phyloP scores from a whole-genome alignment of 106 monocot genomes.

The Amphibolis antarctica region DNA sequence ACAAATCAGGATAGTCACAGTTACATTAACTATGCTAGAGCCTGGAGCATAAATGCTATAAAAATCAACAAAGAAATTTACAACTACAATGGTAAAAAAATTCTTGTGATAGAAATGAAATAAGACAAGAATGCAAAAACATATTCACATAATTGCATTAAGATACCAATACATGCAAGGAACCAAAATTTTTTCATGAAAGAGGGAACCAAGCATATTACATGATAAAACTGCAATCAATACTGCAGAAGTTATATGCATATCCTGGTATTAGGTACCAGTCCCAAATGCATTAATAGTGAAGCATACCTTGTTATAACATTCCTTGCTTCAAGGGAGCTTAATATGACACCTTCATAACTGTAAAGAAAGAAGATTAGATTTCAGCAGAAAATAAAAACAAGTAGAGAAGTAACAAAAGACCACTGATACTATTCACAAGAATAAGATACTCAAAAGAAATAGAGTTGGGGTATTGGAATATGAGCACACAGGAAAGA shows the following conservation, averaged over 20 bases:
- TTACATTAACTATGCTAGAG: too few relatives aligned
- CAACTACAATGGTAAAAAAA: background rate
- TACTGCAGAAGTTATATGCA: background rate
- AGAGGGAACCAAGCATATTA: too few relatives aligned
- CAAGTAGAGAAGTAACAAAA: background rate
- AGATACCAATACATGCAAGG: too few relatives aligned
- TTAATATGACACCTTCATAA: slow-evolving; percentile 68
- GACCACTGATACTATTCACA: background rate
- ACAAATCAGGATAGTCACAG: background rate
- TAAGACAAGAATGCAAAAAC: background rate
- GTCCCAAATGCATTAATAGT: background rate
- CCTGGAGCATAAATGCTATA: background rate
- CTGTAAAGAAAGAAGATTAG: slow-evolving; percentile 22
- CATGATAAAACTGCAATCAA: too few relatives aligned
- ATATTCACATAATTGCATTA: too few relatives aligned
- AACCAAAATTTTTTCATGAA: too few relatives aligned
- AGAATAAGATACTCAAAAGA: background rate
- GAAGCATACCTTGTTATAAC: slow-evolving; percentile 48
- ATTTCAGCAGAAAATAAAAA: background rate
- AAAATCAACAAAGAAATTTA: background rate
- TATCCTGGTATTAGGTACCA: too few relatives aligned
- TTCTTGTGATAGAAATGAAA: background rate
- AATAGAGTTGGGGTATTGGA: too few relatives aligned
- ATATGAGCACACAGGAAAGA: too few relatives aligned
- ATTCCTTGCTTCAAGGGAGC: slow-evolving; percentile 63